Conservation (phyloP, 2,329 filamentous ascomycete genomes). For the Thielaviopsis musarum region DNA sequence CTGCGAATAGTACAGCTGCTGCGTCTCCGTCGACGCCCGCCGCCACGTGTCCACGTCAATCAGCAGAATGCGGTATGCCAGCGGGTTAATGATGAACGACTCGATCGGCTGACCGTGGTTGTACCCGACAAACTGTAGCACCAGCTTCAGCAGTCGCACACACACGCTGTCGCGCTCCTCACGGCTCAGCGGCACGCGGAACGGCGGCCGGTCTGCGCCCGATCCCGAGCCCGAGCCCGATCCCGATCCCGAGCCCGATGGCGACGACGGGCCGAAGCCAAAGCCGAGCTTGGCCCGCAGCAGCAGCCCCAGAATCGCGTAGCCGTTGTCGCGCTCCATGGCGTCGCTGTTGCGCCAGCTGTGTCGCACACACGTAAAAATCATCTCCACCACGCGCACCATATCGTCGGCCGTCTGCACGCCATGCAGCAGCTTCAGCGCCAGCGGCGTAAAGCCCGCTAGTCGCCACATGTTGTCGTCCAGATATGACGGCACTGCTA, state of each 20-base stretch:
- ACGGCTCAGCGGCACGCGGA: constrained; percentile 28
- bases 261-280: background rate
- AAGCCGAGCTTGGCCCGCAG: constrained; percentile 63
- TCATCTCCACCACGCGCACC: constrained; percentile 60
- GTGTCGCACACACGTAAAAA: constrained; percentile 71
- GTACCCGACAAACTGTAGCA: constrained; percentile 81
- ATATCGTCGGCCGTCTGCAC: constrained; percentile 55
- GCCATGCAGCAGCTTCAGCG: constrained; percentile 68
- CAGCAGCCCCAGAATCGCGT: constrained; percentile 70
- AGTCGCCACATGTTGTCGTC: constrained; percentile 89
- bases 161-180: constrained; percentile 39
- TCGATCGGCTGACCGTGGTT: constrained; percentile 62
- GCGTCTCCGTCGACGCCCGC: constrained; percentile 55
- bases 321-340: constrained; percentile 92
- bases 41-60: constrained; percentile 93
- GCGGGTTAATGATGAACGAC: constrained; percentile 87
- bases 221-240: background rate
- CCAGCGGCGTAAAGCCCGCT: constrained; percentile 76
- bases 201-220: constrained; percentile 9
- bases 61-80: constrained; percentile 81
- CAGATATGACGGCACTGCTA: constrained; percentile 64
- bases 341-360: constrained; percentile 98
- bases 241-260: background rate
- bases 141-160: constrained; percentile 53
- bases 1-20: constrained; percentile 83